Evolutionary conservation across 192 early-diverging fungal genomes (phyloP), one percentile per base, ranked within the genome.

Genomic region (Phlyctochytrium bullatum): DNA sequence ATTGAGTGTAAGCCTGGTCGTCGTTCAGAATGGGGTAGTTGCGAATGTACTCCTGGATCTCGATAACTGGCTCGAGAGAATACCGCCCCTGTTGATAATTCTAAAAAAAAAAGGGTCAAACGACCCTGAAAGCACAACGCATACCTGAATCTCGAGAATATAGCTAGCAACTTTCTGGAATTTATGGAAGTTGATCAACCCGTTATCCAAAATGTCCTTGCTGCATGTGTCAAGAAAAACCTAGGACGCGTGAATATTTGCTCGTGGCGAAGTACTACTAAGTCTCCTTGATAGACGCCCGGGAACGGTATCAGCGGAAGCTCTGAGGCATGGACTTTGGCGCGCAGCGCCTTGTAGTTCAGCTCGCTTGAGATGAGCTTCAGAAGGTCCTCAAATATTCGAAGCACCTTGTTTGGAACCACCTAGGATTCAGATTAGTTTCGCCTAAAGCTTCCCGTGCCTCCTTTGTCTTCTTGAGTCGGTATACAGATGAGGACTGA

Each of bases 301-400:
- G 84, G 84, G 65, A 86, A 86, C 14, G 84, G 84, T 52, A 86
- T 84, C 29, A 84, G 61, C 2, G 84, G 84, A 3, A 82, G 82
- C 25, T 84, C 77, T 0, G 76, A 73, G 0, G 72, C 74, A 33
- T 79, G 80, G 2, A 86, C 68, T 52, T 73, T 71, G 20, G 78
- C 73, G 12, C 84, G 65, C 75, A 86, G 34, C 31, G 65, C 72
- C 61, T 86, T 86, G 73, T 79, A 84, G 57, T 86, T 86, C 29
- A 81, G 73, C 70, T 83, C 84, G 53, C 69, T 80, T 12, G 78
- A 81, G 0, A 71, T 74, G 27, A 84, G 63, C 2, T 64, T 72
- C 27, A 73, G 59, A 10, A 86, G 70, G 40, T 78, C 75, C 12
- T 86, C 84, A n/a, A 72, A 68, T 25, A 62, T 61, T 32, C 77